Conservation (phyloP, 2,329 filamentous ascomycete genomes). For the Claviceps monticola region DNA sequence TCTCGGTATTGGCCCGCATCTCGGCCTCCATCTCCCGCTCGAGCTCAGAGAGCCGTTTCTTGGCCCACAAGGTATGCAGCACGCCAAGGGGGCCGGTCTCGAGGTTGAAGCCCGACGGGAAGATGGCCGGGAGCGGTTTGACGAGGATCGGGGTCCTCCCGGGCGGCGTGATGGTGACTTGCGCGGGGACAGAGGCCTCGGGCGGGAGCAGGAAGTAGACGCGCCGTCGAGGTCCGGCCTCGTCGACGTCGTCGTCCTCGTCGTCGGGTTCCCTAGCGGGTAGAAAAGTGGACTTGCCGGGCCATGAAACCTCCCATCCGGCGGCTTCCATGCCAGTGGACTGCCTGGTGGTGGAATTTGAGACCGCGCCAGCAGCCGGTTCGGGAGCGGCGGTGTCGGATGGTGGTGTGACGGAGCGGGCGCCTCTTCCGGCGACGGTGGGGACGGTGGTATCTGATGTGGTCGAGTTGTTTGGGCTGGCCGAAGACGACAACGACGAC, state of each 20-base stretch:
- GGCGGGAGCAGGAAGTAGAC: conserved; percentile 74
- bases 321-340: conserved; percentile 9
- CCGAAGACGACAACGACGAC: background rate
- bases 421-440: background rate
- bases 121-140: conserved; percentile 78
- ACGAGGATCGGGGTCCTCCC: conserved; percentile 36
- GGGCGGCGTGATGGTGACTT: conserved; percentile 48
- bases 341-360: background rate
- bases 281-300: conserved; percentile 61
- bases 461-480: background rate
- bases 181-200: conserved; percentile 54
- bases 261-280: conserved; percentile 35
- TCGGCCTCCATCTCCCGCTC: conserved; percentile 65
- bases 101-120: conserved; percentile 58
- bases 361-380: background rate
- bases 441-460: background rate
- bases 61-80: conserved; percentile 81
- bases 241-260: conserved; percentile 16
- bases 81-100: conserved; percentile 67
- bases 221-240: conserved; percentile 35
- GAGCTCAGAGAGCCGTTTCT: conserved; percentile 62
- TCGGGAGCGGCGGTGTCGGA: conserved; percentile 5
- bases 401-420: conserved; percentile 3
- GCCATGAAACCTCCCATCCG: conserved; percentile 71
- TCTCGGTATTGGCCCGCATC: conserved; percentile 60